Conservation (phyloP, 1,284 basidiomycete genomes). For the Leccinum ponderosum region DNA sequence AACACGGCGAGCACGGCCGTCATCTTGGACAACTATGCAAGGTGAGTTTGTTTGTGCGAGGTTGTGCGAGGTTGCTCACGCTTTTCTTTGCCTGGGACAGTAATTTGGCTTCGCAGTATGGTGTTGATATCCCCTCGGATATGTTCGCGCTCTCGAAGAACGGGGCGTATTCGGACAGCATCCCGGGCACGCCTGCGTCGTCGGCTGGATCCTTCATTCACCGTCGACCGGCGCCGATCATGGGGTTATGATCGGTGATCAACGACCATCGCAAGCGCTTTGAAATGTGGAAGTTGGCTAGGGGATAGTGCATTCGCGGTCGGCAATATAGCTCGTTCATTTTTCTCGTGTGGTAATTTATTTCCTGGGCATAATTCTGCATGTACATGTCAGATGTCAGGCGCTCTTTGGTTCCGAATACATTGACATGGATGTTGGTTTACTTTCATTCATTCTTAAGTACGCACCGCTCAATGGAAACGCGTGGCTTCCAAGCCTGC, state of each 20-base stretch:
- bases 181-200: neutral
- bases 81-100: neutral
- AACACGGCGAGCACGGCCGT: constrained; percentile 46
- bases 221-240: neutral
- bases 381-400: neutral
- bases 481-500: too few relatives aligned
- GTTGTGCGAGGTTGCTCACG: neutral
- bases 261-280: neutral
- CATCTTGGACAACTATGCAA: constrained; percentile 53
- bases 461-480: too few relatives aligned
- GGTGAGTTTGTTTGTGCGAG: constrained; percentile 25
- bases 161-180: neutral
- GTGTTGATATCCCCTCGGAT: neutral
- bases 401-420: neutral
- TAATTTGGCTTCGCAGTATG: neutral
- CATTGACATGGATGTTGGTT: neutral
- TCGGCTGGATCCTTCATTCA: neutral
- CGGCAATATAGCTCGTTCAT: neutral
- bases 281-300: neutral
- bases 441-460: too few relatives aligned
- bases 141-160: neutral
- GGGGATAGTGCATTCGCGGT: neutral
- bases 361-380: neutral
- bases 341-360: neutral
- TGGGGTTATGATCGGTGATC: neutral